Conservation (phyloP, 371 early-diverging fungal species). For the Choanephora cucurbitarum region DNA sequence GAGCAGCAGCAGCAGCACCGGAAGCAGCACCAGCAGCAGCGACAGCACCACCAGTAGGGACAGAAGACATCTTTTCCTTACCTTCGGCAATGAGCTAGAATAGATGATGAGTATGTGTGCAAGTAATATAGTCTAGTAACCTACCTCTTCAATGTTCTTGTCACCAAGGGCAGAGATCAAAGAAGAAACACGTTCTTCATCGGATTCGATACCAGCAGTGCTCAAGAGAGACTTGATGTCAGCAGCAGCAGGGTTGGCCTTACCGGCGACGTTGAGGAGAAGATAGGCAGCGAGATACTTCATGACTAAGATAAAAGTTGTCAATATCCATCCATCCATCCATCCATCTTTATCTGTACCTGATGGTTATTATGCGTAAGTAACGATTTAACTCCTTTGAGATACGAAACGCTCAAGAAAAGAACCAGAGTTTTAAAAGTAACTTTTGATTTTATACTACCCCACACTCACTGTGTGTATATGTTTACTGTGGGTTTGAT, state of each 20-base stretch:
- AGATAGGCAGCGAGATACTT: slow-evolving; percentile 98
- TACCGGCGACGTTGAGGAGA: slow-evolving; percentile 90
- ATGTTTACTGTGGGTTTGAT: no score
- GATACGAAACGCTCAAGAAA: slow-evolving; percentile 40
- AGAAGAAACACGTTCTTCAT: slow-evolving; percentile 74
- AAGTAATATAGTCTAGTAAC: no score
- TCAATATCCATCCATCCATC: slow-evolving; percentile 19
- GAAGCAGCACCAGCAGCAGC: slow-evolving; percentile 65
- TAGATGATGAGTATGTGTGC: no score
- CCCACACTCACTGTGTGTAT: no score
- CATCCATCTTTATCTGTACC: slow-evolving; percentile 15
- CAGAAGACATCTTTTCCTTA: slow-evolving; percentile 88
- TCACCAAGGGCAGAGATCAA: slow-evolving; percentile 84
- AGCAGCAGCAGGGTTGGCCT: slow-evolving; percentile 78
- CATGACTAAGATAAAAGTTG: slow-evolving; percentile 52
- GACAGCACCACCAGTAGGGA: slow-evolving; percentile 89
- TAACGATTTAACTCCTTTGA: slow-evolving; percentile 46
- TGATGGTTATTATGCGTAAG: slow-evolving; percentile 32
- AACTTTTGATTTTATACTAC: no score
- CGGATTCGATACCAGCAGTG: slow-evolving; percentile 93
- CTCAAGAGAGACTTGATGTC: slow-evolving; percentile 86
- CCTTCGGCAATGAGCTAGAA: slow-evolving; percentile 88
- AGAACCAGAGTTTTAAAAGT: slow-evolving; percentile 6
- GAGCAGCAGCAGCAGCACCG: slow-evolving; percentile 52
- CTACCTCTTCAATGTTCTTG: slow-evolving; percentile 86